Conservation (phyloP, 805 yeast species). For the Kluyveromyces siamensis region DNA sequence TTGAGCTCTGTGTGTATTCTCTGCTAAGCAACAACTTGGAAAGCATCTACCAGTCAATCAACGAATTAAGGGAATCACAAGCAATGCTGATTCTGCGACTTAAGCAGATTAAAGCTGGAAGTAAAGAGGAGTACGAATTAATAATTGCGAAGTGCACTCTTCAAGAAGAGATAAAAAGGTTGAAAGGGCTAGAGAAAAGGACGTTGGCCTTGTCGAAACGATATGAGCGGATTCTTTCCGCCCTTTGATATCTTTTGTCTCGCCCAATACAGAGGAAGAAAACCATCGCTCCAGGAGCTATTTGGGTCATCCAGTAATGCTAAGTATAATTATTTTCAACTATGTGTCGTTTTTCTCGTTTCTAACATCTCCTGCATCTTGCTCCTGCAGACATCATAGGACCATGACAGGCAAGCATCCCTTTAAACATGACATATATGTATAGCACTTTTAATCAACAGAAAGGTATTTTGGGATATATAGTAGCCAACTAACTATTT, state of each 20-base stretch:
- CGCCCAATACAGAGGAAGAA: no score
- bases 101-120: slow-evolving; percentile 15
- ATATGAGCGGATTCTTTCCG: slow-evolving; percentile 3
- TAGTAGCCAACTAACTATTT: not conserved
- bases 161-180: slow-evolving; percentile 5
- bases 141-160: slow-evolving; percentile 11
- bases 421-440: not conserved
- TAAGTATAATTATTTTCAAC: no score
- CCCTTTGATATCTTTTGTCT: not conserved
- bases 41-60: slow-evolving; percentile 24
- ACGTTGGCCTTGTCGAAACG: slow-evolving; percentile 7
- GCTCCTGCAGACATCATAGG: no score
- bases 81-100: slow-evolving; percentile 21
- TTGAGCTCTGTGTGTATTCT: slow-evolving; percentile 25
- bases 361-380: no score
- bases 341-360: no score
- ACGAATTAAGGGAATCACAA: slow-evolving; percentile 25
- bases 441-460: not conserved
- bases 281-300: not conserved
- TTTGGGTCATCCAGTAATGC: not conserved
- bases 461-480: not conserved
- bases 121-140: slow-evolving; percentile 15
- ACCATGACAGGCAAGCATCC: no score
- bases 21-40: slow-evolving; percentile 23
- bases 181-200: slow-evolving; percentile 10